phyloP scores from a whole-genome alignment of 441 rosid species.

The Erodium texanum region DNA sequence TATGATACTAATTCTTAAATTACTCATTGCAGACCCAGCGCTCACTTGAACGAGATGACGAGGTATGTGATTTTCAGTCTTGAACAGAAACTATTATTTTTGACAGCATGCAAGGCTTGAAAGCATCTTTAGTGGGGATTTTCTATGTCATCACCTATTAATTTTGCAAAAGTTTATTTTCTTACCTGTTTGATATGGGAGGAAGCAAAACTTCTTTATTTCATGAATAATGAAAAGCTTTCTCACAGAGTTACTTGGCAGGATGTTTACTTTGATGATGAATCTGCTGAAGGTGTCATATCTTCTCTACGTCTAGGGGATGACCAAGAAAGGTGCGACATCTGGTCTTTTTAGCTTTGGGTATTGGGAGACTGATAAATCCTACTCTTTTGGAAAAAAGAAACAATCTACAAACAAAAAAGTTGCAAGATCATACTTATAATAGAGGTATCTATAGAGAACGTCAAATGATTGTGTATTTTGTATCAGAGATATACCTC shows the following conservation, averaged over 20 bases:
- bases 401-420: too few species aligned
- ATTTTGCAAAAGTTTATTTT: too few species aligned
- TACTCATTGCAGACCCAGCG: slow-evolving; percentile 53
- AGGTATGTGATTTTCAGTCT: slow-evolving; percentile 43
- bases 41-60: slow-evolving; percentile 82
- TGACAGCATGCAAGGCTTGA: slow-evolving; percentile 6
- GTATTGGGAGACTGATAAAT: too few species aligned
- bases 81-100: slow-evolving; percentile 11
- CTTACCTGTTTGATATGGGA: slow-evolving; percentile 10
- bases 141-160: too few species aligned
- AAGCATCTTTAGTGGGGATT: too few species aligned
- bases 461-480: too few species aligned
- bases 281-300: slow-evolving; percentile 96
- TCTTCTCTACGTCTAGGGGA: slow-evolving; percentile 91
- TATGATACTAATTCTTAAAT: slow-evolving; percentile 14
- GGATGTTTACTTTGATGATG: slow-evolving; percentile 99
- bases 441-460: too few species aligned
- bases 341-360: too few species aligned
- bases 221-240: slow-evolving; percentile 14
- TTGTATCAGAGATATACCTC: too few species aligned
- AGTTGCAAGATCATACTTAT: too few species aligned
- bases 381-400: too few species aligned
- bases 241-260: slow-evolving; percentile 31
- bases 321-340: slow-evolving; percentile 69
- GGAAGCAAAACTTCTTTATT: slow-evolving; percentile 10